phyloP scores from a whole-genome alignment of 371 early-diverging fungal species.

The Capniomyces stellatus region DNA sequence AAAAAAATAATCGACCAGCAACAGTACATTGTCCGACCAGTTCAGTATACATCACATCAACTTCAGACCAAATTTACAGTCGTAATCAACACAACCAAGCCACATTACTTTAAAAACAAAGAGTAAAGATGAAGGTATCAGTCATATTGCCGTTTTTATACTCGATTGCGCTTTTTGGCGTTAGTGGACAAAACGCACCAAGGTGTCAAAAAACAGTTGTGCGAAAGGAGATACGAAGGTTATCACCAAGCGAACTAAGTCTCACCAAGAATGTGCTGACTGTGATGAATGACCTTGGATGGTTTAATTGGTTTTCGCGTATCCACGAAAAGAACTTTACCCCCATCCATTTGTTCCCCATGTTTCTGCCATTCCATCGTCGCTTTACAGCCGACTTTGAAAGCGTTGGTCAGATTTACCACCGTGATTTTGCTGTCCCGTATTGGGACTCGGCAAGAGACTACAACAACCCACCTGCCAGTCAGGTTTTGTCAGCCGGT shows the following conservation, averaged over 20 bases:
- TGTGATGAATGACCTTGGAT: slow-evolving; percentile 8
- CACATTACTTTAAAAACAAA: no score
- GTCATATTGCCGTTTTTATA: no score
- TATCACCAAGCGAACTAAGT: slow-evolving; percentile 20
- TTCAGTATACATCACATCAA: no score
- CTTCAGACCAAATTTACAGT: no score
- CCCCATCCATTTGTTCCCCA: slow-evolving; percentile 12
- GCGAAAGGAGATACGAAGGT: slow-evolving; percentile 26
- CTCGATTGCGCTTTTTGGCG: no score
- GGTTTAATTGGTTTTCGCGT: slow-evolving; percentile 21
- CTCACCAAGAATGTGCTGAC: slow-evolving; percentile 17
- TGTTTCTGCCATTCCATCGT: slow-evolving; percentile 23
- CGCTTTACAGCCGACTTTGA: slow-evolving; percentile 18
- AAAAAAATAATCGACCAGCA: no score
- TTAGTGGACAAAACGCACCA: not conserved
- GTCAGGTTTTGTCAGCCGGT: slow-evolving; percentile 6
- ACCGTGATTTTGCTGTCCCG: slow-evolving; percentile 12
- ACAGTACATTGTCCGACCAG: no score
- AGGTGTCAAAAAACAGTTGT: slow-evolving; percentile 8
- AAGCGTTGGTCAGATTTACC: slow-evolving; percentile 13
- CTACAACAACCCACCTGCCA: slow-evolving; percentile 15
- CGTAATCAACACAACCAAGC: no score
- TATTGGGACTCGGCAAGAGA: slow-evolving; percentile 23
- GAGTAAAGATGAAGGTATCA: no score
- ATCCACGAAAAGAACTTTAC: slow-evolving; percentile 9